These are phyloP conservation scores for Canavalia ensiformis DNA, from an alignment of 306 rosid species.

Conservation along the genomic window DNA sequence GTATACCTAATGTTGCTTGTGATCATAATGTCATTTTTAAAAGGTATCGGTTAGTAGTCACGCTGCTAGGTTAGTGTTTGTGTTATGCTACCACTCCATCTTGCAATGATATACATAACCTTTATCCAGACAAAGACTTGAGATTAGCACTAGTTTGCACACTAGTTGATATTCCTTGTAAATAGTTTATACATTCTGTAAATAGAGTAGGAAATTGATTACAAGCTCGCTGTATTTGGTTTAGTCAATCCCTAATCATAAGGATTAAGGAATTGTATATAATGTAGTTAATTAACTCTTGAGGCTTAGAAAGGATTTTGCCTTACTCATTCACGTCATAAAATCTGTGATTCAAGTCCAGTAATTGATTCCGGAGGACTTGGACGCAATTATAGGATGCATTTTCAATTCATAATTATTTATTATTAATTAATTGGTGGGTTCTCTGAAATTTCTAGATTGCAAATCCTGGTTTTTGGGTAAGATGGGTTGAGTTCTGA, in stretches of 20 bases:
- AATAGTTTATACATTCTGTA: not conserved
- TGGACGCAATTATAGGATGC: slow-evolving; percentile 1
- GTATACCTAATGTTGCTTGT: slow-evolving; percentile 30
- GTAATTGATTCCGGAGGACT: not conserved
- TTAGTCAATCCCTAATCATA: not conserved
- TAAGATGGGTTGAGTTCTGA: not conserved
- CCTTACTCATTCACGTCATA: not conserved
- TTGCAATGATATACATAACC: not conserved
- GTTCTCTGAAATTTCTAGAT: slow-evolving; percentile 21
- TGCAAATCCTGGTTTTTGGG: not conserved
- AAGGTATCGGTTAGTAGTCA: slow-evolving; percentile 10
- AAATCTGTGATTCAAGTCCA: not conserved
- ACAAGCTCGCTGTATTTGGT: not conserved
- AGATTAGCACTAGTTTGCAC: not conserved
- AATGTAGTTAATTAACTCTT: not conserved
- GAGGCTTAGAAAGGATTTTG: not conserved
- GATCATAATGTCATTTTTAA: slow-evolving; percentile 7
- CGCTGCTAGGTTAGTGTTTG: not conserved
- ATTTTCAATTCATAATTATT: not conserved
- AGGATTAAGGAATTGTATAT: not conserved
- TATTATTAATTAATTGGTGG: not conserved
- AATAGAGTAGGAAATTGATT: not conserved
- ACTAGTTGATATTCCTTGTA: not conserved
- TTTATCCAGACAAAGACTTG: not conserved
- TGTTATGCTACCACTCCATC: slow-evolving; percentile 13